Base-by-base conservation (phyloP, 371 early-diverging fungal genomes). In the Rhizopus sp. region DNA sequence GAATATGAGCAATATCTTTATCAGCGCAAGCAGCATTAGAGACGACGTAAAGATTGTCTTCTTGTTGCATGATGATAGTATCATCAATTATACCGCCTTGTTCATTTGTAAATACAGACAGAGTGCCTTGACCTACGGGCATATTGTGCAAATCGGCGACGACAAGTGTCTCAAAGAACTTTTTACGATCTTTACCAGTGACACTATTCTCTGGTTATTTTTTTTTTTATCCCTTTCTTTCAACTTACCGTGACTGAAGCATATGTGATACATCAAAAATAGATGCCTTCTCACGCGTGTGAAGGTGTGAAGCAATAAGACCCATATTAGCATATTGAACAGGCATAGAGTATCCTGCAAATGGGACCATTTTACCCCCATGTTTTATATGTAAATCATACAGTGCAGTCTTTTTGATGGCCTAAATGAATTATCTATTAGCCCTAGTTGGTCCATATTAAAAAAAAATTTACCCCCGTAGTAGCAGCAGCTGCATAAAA, bases 261-360 rank as follows among this genome's bases (percentile, higher is more conserved):
- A 98, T 98, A 72, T 98, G 99, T 32, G 95, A 93, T 34, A 98
- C 99, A 77, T 98, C 99, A 73, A 98, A 98, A 54, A 98, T 75
- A 5, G 96, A 95, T 1, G 95, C 94, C 58, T 93, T 87, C 64
- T 87, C 73, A 63, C 99, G 85, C 4, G 97, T 96, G 78, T 94
- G 95, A 53, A 84, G 65, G 70, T 96, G 96, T 16, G 94, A 93
- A 15, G 91, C 90, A 38, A 95, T 77, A 30, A 93, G 88, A 45
- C 94, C 92, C 71, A 88, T 83, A 62, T 79, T 80, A 34, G 78
- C 49, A 74, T 97, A 98, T 68, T 89, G 88, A 39, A 98, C 89
- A 44, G 99, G 99, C 96, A 98, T 96, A 55, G 82, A 75, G 87
- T 94, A 97, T 3, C 98, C 99, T 53, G 97, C 98, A 80, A 95